phyloP scores from a whole-genome alignment of 192 early-diverging fungal genomes.

The Rhizophagus clarus region DNA sequence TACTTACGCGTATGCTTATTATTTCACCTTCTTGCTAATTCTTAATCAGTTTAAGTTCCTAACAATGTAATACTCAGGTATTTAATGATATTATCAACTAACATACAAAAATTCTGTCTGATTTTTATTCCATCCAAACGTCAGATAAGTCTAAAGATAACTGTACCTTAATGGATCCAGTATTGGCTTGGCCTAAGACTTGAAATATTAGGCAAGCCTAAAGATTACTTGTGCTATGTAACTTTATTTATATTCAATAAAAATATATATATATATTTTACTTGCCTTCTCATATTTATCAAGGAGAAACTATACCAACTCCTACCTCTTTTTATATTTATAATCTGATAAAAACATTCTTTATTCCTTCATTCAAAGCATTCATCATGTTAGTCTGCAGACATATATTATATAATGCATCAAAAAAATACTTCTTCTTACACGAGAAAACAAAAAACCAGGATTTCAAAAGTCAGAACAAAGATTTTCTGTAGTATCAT shows the following conservation, averaged over 20 bases:
- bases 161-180: background rate
- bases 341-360: no score
- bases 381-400: no score
- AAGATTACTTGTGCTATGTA: background rate
- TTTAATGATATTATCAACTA: background rate
- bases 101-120: background rate
- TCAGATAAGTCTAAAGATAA: constrained; percentile 5
- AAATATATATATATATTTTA: no score
- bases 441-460: no score
- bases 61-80: background rate
- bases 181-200: background rate
- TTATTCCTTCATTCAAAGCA: no score
- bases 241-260: no score
- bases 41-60: background rate
- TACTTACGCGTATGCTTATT: constrained; percentile 8
- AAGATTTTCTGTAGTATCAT: no score
- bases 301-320: background rate
- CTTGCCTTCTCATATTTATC: no score
- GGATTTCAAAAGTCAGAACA: no score
- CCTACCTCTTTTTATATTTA: no score
- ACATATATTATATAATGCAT: no score
- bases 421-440: no score
- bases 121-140: constrained; percentile 22
- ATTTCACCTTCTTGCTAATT: background rate
- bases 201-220: background rate